A percentile compares a stretch with the other conserved stretches of the same genome.
These are phyloP conservation scores for Hura crepitans DNA, from an alignment of 441 rosid species.

Conservation along the genomic window DNA sequence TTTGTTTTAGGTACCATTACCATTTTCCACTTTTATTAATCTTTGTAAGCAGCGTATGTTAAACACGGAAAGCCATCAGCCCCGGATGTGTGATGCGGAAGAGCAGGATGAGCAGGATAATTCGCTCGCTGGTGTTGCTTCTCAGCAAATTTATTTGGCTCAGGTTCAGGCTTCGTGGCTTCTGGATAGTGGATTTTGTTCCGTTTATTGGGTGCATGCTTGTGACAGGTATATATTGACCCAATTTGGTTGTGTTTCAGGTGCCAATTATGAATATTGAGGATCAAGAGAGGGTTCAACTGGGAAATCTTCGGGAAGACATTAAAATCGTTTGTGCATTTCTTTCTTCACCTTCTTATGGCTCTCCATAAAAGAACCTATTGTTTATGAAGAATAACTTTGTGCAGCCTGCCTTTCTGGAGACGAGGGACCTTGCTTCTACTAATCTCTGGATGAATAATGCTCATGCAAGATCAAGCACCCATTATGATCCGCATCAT, in stretches of 20 bases:
- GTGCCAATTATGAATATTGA: conserved; percentile 63
- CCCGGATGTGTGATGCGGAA: conserved; percentile 24
- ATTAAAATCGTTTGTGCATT: conserved; percentile 41
- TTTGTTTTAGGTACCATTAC: conserved; percentile 57
- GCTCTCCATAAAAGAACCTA: neutral
- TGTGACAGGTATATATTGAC: neutral
- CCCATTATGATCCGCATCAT: conserved; percentile 91
- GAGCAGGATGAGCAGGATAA: conserved; percentile 32
- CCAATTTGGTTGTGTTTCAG: conserved; percentile 31
- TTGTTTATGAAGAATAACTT: conserved; percentile 21
- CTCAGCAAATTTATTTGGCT: conserved; percentile 67
- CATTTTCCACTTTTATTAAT: conserved; percentile 60
- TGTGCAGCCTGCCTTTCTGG: conserved; percentile 59
- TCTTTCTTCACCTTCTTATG: conserved; percentile 10
- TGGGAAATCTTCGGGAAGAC: conserved; percentile 63
- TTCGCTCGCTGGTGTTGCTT: conserved; percentile 33
- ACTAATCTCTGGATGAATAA: conserved; percentile 88
- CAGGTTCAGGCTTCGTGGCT: conserved; percentile 42
- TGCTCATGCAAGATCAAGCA: conserved; percentile 69
- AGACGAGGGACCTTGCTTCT: conserved; percentile 52
- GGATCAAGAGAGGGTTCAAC: conserved; percentile 62
- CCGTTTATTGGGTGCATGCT: neutral
- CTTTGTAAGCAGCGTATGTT: conserved; percentile 52
- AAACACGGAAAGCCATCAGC: conserved; percentile 27
- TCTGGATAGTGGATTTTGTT: neutral